Evolutionary conservation across 192 early-diverging fungal genomes (phyloP).

Genomic region (Podila minutissima): DNA sequence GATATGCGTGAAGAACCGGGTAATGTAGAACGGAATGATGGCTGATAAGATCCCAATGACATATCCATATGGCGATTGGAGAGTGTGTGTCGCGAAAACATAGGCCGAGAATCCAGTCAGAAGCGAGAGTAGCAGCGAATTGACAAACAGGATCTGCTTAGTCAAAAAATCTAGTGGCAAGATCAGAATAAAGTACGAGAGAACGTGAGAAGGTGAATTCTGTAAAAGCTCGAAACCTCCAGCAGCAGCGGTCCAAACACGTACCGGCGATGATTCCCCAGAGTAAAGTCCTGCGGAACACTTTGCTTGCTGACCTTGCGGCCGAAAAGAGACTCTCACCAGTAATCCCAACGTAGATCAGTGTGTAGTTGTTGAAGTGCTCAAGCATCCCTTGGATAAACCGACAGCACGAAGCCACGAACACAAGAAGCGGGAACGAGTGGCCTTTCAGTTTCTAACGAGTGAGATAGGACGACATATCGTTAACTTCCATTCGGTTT

Average conservation of each 20-base stretch:
- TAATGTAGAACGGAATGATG: constrained; percentile 72
- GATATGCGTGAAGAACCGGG: constrained; percentile 73
- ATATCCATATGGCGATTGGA: constrained; percentile 71
- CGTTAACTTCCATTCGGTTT: neutral
- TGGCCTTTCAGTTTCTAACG: constrained; percentile 33
- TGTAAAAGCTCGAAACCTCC: too few relatives aligned
- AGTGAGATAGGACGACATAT: neutral
- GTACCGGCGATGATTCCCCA: constrained; percentile 67
- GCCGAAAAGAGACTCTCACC: constrained; percentile 69
- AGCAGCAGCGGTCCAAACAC: neutral
- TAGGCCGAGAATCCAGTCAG: constrained; percentile 66
- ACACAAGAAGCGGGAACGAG: constrained; percentile 53
- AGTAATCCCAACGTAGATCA: constrained; percentile 76
- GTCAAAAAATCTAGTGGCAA: constrained; percentile 58
- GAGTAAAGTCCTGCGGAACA: constrained; percentile 79
- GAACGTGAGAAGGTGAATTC: too few relatives aligned
- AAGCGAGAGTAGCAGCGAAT: constrained; percentile 63
- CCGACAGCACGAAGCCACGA: constrained; percentile 37
- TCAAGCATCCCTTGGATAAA: constrained; percentile 57
- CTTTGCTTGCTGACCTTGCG: constrained; percentile 66
- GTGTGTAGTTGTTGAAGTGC: constrained; percentile 72
- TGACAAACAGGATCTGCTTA: constrained; percentile 65
- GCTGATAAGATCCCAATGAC: constrained; percentile 68
- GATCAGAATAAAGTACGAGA: too few relatives aligned
- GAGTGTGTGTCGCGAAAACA: constrained; percentile 64